Percentiles rank a stretch among this genome's conserved stretches.
Conservation (phyloP, 2,329 filamentous ascomycete species). For the Penicillium sp. region DNA sequence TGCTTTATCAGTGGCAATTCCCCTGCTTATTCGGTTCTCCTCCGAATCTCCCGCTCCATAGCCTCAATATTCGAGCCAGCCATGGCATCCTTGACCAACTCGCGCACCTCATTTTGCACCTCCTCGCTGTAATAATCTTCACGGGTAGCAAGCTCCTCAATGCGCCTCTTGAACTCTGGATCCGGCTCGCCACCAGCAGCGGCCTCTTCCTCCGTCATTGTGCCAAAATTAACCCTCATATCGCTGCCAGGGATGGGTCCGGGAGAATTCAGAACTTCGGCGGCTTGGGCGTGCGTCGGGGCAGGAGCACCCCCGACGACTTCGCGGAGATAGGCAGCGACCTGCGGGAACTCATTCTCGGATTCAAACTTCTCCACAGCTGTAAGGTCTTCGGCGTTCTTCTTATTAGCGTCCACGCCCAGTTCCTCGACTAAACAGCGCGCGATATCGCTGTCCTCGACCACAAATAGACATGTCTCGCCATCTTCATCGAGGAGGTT, state of each 20-base stretch:
- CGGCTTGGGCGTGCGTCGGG: slow-evolving; percentile 21
- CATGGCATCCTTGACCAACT: slow-evolving; percentile 77
- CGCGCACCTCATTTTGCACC: slow-evolving; percentile 74
- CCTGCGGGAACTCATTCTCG: slow-evolving; percentile 73
- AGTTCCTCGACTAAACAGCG: slow-evolving; percentile 79
- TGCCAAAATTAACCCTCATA: slow-evolving; percentile 72
- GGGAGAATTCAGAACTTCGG: slow-evolving; percentile 44
- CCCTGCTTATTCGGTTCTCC: slow-evolving; percentile 54
- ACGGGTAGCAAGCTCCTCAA: slow-evolving; percentile 81
- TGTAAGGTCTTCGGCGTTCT: slow-evolving; percentile 72
- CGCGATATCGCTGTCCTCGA: slow-evolving; percentile 76
- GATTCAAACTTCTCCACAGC: slow-evolving; percentile 75
- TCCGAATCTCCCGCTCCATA: slow-evolving; percentile 62
- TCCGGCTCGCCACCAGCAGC: slow-evolving; percentile 66
- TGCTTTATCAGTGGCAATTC: not conserved
- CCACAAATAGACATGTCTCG: slow-evolving; percentile 93
- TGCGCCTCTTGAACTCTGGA: slow-evolving; percentile 76
- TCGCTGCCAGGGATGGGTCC: slow-evolving; percentile 67
- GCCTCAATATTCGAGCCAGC: slow-evolving; percentile 60
- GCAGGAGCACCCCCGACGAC: slow-evolving; percentile 28
- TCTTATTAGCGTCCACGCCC: slow-evolving; percentile 62
- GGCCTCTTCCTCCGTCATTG: slow-evolving; percentile 59
- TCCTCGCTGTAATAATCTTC: slow-evolving; percentile 79
- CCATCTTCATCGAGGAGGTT: slow-evolving; percentile 85
- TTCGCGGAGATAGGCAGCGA: slow-evolving; percentile 67